Conservation (phyloP, 768 basidiomycete species). For the Cantharellus cinnabarinus region DNA sequence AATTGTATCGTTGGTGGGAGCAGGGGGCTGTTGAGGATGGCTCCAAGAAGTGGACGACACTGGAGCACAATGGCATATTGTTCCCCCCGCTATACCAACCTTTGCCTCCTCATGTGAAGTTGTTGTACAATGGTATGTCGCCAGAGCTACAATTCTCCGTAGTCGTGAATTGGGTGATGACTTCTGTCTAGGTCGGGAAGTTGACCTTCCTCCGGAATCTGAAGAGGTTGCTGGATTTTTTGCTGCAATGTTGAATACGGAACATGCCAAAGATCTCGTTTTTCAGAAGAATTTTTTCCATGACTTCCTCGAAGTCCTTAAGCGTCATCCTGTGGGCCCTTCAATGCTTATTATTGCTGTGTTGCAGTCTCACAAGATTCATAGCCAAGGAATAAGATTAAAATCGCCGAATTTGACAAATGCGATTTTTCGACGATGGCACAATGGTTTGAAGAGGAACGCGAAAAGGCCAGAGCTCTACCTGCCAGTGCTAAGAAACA, state of each 20-base stretch:
- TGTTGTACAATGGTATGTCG: conserved; percentile 78
- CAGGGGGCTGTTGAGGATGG: conserved; percentile 47
- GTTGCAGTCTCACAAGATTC: conserved; percentile 16
- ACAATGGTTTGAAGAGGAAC: conserved; percentile 80
- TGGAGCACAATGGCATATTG: conserved; percentile 84
- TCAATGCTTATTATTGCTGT: background rate
- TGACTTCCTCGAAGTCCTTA: conserved; percentile 63
- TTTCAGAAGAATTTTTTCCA: conserved; percentile 95
- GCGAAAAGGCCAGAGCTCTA: conserved; percentile 79
- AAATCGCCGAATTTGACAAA: conserved; percentile 50
- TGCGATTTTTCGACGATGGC: conserved; percentile 95
- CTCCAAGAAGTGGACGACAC: conserved; percentile 78
- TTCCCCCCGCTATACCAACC: conserved; percentile 91
- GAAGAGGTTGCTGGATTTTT: conserved; percentile 98
- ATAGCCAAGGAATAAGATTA: conserved; percentile 30
- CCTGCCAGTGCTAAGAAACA: conserved; percentile 78
- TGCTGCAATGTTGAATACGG: conserved; percentile 76
- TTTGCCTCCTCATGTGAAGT: conserved; percentile 63
- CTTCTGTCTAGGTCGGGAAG: conserved; percentile 36
- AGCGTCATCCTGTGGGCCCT: conserved; percentile 54
- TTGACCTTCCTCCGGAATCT: conserved; percentile 62
- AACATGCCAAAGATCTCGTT: conserved; percentile 68
- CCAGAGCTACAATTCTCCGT: background rate
- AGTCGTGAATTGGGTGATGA: background rate
- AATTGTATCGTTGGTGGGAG: conserved; percentile 79